These are phyloP conservation scores for Nothophoma quercina DNA, from an alignment of 2,329 filamentous ascomycete genomes.

Conservation along the genomic window DNA sequence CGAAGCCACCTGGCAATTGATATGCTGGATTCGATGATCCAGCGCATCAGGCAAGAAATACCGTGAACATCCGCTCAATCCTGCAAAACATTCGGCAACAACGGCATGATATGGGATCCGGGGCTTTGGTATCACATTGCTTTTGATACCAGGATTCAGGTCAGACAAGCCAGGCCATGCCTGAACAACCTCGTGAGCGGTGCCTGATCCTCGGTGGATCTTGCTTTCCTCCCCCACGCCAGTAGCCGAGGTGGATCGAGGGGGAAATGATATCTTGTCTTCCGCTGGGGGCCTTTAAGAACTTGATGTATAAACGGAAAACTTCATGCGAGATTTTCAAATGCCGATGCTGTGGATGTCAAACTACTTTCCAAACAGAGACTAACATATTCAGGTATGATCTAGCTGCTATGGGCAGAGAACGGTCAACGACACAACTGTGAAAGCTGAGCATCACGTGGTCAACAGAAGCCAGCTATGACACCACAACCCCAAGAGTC, in stretches of 20 bases:
- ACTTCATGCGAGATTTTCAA: background rate
- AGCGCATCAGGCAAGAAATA: background rate
- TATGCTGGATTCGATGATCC: background rate
- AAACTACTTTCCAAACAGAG: background rate
- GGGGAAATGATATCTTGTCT: slow-evolving; percentile 26
- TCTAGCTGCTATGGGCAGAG: background rate
- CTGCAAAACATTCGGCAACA: background rate
- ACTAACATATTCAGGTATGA: background rate
- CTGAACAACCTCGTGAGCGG: slow-evolving; percentile 33
- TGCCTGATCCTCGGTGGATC: slow-evolving; percentile 43
- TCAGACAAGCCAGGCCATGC: slow-evolving; percentile 19
- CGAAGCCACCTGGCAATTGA: background rate
- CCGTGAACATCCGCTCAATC: background rate
- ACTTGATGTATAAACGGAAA: background rate
- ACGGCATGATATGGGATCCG: background rate
- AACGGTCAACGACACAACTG: no score
- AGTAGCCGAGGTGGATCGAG: slow-evolving; percentile 24
- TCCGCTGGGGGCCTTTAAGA: slow-evolving; percentile 4
- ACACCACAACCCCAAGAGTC: no score
- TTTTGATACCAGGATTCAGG: slow-evolving; percentile 38
- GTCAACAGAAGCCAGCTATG: background rate
- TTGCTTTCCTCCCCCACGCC: slow-evolving; percentile 38
- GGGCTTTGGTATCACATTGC: slow-evolving; percentile 25
- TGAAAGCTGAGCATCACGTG: background rate
- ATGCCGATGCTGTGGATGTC: background rate